Conservation (phyloP, 2,329 filamentous ascomycete species). For the Aureobasidium sp. region DNA sequence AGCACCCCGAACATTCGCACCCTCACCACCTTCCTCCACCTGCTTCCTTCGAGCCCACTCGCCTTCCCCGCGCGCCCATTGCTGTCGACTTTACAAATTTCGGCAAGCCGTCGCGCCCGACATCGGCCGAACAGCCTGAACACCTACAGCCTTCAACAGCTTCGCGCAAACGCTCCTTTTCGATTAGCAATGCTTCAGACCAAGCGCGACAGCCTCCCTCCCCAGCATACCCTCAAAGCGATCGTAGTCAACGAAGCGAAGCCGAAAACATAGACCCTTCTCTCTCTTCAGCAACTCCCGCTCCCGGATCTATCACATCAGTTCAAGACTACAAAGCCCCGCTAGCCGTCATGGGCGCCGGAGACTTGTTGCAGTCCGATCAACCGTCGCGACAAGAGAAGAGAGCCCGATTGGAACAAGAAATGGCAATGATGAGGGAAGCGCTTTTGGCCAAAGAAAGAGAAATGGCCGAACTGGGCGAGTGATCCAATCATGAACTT, state of each 20-base stretch:
- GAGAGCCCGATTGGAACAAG: constrained; percentile 59
- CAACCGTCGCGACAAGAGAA: constrained; percentile 44
- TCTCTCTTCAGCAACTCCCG: constrained; percentile 26
- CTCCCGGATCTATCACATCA: neutral
- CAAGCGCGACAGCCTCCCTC: neutral
- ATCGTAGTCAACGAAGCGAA: constrained; percentile 15
- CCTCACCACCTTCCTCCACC: neutral
- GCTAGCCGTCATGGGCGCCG: constrained; percentile 30
- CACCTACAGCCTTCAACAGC: constrained; percentile 20
- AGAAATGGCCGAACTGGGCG: constrained; percentile 50
- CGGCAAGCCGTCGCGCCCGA: constrained; percentile 10
- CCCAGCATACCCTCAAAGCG: constrained; percentile 21
- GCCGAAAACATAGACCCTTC: constrained; percentile 29
- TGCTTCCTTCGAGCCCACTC: neutral
- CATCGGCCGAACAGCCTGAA: constrained; percentile 7
- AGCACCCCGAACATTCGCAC: neutral
- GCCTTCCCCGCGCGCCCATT: constrained; percentile 20
- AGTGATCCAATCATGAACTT: constrained; percentile 3
- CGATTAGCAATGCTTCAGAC: constrained; percentile 44
- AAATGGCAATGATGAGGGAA: constrained; percentile 70
- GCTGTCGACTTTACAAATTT: constrained; percentile 31
- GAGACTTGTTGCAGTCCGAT: constrained; percentile 24
- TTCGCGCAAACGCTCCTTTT: constrained; percentile 60
- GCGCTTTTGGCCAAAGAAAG: constrained; percentile 66
- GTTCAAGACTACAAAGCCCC: constrained; percentile 25